Percentiles rank a stretch among this genome's conserved stretches.
Conservation (phyloP, 169 alveolate genomes). For the Eimeria brunetti region DNA sequence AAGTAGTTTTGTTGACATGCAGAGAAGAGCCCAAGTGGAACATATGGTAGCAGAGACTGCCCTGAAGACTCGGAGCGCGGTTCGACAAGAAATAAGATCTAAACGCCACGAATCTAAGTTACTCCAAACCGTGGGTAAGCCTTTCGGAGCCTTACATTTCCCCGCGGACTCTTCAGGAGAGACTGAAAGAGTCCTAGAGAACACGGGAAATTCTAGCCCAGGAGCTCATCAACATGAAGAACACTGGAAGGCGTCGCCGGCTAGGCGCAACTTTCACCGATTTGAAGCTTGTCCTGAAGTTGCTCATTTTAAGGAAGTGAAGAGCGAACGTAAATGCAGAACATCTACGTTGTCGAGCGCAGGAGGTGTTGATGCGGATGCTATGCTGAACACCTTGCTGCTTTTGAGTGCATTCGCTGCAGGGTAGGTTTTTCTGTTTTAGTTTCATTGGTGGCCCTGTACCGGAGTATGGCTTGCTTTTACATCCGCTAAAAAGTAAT, state of each 20-base stretch:
- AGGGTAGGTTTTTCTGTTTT: conserved; percentile 1
- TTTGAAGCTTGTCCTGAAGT: not conserved
- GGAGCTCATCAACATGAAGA: not conserved
- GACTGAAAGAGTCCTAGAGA: not conserved
- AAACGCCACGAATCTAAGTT: conserved; percentile 8
- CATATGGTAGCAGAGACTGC: conserved; percentile 4
- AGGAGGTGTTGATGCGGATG: not conserved
- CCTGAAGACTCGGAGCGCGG: conserved; percentile 40
- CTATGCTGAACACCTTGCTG: not conserved
- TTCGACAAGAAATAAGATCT: conserved; percentile 32
- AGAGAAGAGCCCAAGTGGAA: conserved; percentile 25
- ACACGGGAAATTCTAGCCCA: not conserved
- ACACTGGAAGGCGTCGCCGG: not conserved
- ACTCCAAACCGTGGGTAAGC: not conserved
- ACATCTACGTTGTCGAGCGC: not conserved
- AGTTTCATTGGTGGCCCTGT: not conserved
- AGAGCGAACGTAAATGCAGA: not conserved
- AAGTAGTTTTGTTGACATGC: not conserved
- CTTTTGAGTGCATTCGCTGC: not conserved
- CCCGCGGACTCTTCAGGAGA: not conserved
- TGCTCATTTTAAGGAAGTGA: not conserved
- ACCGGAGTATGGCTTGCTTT: not conserved
- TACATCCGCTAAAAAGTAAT: not conserved
- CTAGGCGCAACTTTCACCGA: not conserved
- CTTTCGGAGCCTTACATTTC: not conserved